phyloP scores from a whole-genome alignment of 2,329 filamentous ascomycete species.

The Bipolaris zeicola region DNA sequence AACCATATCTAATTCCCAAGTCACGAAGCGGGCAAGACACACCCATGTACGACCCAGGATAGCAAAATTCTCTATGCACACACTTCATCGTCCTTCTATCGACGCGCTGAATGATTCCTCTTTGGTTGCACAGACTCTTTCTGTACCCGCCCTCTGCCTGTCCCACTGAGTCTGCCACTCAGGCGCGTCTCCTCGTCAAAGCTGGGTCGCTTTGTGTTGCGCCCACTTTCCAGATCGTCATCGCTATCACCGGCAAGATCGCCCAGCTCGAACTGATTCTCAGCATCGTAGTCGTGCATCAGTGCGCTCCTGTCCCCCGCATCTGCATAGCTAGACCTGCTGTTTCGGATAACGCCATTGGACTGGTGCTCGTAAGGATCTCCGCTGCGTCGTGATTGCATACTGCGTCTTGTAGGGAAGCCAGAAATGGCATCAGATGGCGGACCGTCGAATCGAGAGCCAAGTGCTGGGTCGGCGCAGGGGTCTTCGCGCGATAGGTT shows the following conservation, averaged over 20 bases:
- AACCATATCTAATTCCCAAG: constrained; percentile 1
- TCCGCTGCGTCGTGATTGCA: constrained; percentile 79
- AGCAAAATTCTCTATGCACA: constrained; percentile 2
- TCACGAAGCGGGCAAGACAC: neutral
- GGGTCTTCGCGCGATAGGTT: constrained; percentile 95
- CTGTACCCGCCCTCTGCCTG: constrained; percentile 36
- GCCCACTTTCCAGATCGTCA: constrained; percentile 41
- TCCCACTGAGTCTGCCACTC: constrained; percentile 31
- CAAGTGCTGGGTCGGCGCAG: constrained; percentile 71
- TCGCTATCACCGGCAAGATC: constrained; percentile 75
- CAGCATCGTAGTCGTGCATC: constrained; percentile 88
- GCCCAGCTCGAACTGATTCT: constrained; percentile 72
- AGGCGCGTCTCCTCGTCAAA: constrained; percentile 21
- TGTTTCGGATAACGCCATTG: constrained; percentile 24
- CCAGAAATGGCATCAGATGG: constrained; percentile 91
- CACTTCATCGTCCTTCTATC: constrained; percentile 13
- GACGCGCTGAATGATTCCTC: constrained; percentile 25
- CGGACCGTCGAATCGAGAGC: constrained; percentile 67
- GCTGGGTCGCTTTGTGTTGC: constrained; percentile 18
- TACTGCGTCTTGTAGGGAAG: constrained; percentile 87
- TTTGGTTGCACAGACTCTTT: constrained; percentile 38
- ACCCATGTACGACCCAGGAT: neutral
- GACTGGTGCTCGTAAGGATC: constrained; percentile 55
- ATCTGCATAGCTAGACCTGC: constrained; percentile 21
- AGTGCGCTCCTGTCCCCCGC: constrained; percentile 75